Evolutionary conservation across 371 early-diverging fungal genomes (phyloP), one percentile per base, ranked within the genome.

Genomic region (Capillidium rhysosporum): DNA sequence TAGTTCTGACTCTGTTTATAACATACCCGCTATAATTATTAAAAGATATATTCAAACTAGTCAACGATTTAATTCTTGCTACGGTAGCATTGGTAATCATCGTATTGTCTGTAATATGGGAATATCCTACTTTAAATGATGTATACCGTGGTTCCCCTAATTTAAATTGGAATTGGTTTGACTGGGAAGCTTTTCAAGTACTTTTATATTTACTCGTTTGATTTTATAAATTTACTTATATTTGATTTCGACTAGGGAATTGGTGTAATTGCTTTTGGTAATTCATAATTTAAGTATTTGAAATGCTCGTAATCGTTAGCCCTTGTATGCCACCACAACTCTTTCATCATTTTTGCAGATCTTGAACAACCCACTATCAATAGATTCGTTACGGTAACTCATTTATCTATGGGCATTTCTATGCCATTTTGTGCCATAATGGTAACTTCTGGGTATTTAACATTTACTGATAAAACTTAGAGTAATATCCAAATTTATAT

Each of bases 321-420:
- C 0, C 84, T 85, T 65, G 87, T 86, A 14, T 86, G 85, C 56
- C 85, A 86, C 60, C 87, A 86, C 63, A 86, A 84, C 62, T 78
- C 78, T 31, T 82, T 86, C 55, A 61, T 84, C 55, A 86, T 84
- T 39, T 81, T 80, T 64, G 81, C 79, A 16, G 77, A 86, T 1
- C 61, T 86, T 45, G 70, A 75, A 40, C 79, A 77, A 49, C 87
- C 85, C 0, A 73, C 76, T 40, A 57, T 84, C 23, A 79, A 84
- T 55, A 76, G 85, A 21, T 82, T 81, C 62, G 79, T 76, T 28
- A 61, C 65, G 0, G 82, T 85, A 2, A 78, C 83, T 0, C 84
- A 81, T 60, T 69, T 78, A 60, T 77, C 80, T 29, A 80, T 82
- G 59, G 60, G 54, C 5, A 69, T 84, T 12, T 77, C 87, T 0